These are phyloP conservation scores for Amanita phalloides DNA, from an alignment of 768 basidiomycete genomes.

Conservation along the genomic window DNA sequence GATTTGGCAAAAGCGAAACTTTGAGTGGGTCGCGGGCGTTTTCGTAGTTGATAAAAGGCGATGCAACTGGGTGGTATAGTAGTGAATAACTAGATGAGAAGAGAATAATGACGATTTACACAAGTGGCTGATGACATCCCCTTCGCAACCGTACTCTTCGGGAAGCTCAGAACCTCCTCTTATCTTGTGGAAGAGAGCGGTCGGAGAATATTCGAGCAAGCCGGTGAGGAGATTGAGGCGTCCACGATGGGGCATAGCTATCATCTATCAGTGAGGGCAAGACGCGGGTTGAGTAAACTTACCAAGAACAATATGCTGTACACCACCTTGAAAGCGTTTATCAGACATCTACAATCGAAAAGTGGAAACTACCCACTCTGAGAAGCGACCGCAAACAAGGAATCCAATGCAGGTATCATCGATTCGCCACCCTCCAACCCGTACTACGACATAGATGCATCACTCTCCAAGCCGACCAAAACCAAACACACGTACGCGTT, in stretches of 20 bases:
- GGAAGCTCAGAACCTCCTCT: constrained; percentile 68
- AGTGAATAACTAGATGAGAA: background rate
- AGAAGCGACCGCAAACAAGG: constrained; percentile 60
- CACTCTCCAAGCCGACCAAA: background rate
- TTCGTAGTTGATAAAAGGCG: constrained; percentile 50
- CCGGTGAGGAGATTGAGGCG: constrained; percentile 79
- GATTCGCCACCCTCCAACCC: constrained; percentile 91
- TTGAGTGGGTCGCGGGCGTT: constrained; percentile 42
- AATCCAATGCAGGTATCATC: constrained; percentile 83
- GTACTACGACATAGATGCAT: constrained; percentile 34
- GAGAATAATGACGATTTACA: constrained; percentile 20
- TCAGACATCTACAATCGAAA: background rate
- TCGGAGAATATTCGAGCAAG: constrained; percentile 54
- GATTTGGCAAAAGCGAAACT: constrained; percentile 72
- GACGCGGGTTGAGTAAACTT: constrained; percentile 1
- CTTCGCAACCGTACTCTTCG: constrained; percentile 54
- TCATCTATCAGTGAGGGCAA: background rate
- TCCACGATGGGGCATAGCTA: constrained; percentile 82
- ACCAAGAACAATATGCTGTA: constrained; percentile 59
- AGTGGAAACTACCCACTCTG: constrained; percentile 23
- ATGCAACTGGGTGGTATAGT: constrained; percentile 36
- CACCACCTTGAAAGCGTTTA: constrained; percentile 16
- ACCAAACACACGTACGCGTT: constrained; percentile 33
- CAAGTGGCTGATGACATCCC: constrained; percentile 85
- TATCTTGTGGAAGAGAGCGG: constrained; percentile 78